Evolutionary conservation across 371 early-diverging fungal genomes (phyloP), one percentile per base, ranked within the genome.

Genomic region (Choanephora cucurbitarum): DNA sequence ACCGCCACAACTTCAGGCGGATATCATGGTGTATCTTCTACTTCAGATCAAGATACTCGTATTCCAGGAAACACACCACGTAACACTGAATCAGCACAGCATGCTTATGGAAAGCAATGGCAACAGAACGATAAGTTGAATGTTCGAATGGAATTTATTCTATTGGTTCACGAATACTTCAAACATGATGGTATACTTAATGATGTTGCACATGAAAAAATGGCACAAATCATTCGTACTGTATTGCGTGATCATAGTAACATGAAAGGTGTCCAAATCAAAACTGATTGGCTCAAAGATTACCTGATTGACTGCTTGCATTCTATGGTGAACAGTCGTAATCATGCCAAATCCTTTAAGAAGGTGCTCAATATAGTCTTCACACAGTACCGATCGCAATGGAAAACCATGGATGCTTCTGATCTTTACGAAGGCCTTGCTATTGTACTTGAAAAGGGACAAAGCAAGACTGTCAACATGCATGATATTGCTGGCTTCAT

Each of bases 91-190:
- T 68, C 73, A 14, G 64, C 71, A n/a, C 75, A 78, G 24, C 75
- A 75, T 22, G 73, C 75, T 2, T 77, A 80, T 34, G 85, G 85
- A 10, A 85, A 85, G 48, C 78, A 82, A n/a, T 85, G 88, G 86
- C 79, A 79, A 32, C 88, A 87, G 33, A 87, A 87, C 31, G 86
- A 87, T 54, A 77, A 78, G 9, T 60, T 85, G 15, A 78, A 77
- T 0, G 77, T 87, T 31, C 79, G 83, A 54, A 74, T 70, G 44
- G 81, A 85, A 45, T 84, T 87, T 50, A 58, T 85, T 3, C 52
- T 69, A 7, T 67, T 87, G 11, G 67, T 85, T 1, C 79, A 80
- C 19, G 62, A 61, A 21, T 83, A 79, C 50, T 66, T 76, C 43
- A 72, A 81, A 22, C 58, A 62, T 19, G 77, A 73, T 1, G 87